Evolutionary conservation across 768 basidiomycete species (phyloP), one percentile per base, ranked within the genome.

Genomic region (Lanmaoa rubissima): DNA sequence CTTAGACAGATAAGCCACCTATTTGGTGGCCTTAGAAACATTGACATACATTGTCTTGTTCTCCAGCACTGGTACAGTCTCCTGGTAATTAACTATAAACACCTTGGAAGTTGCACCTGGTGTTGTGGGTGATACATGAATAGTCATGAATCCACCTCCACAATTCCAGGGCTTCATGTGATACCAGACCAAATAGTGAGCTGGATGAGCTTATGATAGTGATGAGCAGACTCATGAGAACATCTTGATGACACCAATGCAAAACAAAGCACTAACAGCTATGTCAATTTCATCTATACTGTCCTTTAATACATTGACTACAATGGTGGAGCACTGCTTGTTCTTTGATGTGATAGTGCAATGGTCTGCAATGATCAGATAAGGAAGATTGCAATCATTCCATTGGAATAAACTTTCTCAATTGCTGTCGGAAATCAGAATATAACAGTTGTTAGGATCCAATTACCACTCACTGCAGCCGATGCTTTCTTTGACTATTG

Each of bases 211-310:
- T 17, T 58, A 38, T 44, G 9, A 21, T 36, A 38, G 32, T 21
- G 62, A 39, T 19, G 31, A 13, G 12, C 21, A 4, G 14, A 79
- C 84, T 68, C 65, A 94, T 80, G 91, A 92, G 70, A 94, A 97
- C 86, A 92, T 92, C 70, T 94, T 94, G 49, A 93, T 83, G 3
- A 91, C 87, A 7, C 90, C 89, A 35, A 76, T 75, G 68, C 96
- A 98, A 24, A 98, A 76, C 0, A 87, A 83, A 0, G 90, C 80
- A 21, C 85, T 82, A 51, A 98, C 84, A 0, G 85, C 88, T 0
- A 95, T 87, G 61, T 98, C 96, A 16, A 96, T 83, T 0, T 94
- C 94, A 64, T 90, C 94, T 16, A 95, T 96, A 28, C 94, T 94
- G 9, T 84, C 81, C 73, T 84, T 86, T 56, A 96, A 64, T 11